Percentiles rank a stretch among this genome's conserved stretches.
These are phyloP conservation scores for Biscutella laevigata DNA, from an alignment of 441 rosid genomes.

Conservation along the genomic window DNA sequence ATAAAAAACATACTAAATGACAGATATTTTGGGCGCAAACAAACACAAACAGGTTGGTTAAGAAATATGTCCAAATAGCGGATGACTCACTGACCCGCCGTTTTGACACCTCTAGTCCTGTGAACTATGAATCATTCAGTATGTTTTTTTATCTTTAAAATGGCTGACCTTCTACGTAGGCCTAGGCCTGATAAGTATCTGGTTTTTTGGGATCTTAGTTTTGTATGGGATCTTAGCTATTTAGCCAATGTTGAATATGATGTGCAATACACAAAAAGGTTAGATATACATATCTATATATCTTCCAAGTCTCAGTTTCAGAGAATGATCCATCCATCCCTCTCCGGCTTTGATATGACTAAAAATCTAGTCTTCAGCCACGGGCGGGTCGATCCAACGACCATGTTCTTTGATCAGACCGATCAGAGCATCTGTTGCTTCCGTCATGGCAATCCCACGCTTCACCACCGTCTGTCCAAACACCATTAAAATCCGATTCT, in stretches of 20 bases:
- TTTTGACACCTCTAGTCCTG: too few species aligned
- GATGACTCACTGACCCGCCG: too few species aligned
- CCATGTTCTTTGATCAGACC: conserved; percentile 87
- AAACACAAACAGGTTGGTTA: too few species aligned
- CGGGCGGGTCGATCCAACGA: conserved; percentile 86
- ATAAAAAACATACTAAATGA: too few species aligned
- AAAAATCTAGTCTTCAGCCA: conserved; percentile 42
- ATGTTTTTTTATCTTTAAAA: too few species aligned
- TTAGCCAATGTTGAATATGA: conserved; percentile 16
- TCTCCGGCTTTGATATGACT: not conserved
- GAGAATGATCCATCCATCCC: not conserved
- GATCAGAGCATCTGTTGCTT: conserved; percentile 78
- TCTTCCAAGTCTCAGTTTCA: not conserved
- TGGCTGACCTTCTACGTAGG: too few species aligned
- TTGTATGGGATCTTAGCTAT: too few species aligned
- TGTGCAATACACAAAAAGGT: conserved; percentile 8
- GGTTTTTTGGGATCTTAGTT: too few species aligned
- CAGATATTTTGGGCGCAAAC: too few species aligned
- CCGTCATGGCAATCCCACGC: conserved; percentile 84
- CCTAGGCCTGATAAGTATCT: too few species aligned
- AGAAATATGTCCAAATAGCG: too few species aligned
- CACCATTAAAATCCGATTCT: not conserved
- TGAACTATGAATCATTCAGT: too few species aligned
- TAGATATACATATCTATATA: not conserved
- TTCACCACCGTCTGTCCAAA: conserved; percentile 86